Conservation (phyloP, 495 filamentous ascomycete genomes). For the Penicillium steckii region DNA sequence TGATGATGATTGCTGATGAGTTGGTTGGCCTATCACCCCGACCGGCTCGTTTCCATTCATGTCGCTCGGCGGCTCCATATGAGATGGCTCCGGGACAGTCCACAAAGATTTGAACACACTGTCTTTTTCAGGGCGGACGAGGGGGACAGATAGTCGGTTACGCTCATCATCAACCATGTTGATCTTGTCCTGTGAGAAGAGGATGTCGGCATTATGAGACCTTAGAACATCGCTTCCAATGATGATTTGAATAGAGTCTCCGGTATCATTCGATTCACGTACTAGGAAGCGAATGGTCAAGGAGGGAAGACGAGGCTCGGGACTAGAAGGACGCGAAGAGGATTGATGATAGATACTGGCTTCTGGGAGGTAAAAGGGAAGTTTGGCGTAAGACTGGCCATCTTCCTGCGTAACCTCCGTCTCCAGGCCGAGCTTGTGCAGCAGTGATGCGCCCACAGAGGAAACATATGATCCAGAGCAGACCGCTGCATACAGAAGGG, state of each 20-base stretch:
- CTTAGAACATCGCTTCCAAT: constrained; percentile 86
- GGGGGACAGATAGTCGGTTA: constrained; percentile 86
- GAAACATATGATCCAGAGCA: constrained; percentile 92
- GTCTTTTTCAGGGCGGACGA: constrained; percentile 91
- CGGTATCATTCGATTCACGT: constrained; percentile 48
- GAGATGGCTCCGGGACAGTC: constrained; percentile 47
- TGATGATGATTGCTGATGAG: constrained; percentile 16
- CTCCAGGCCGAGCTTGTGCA: constrained; percentile 68
- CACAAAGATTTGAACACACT: constrained; percentile 71
- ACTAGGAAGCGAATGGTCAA: constrained; percentile 78
- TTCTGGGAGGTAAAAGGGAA: constrained; percentile 86
- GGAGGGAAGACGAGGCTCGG: constrained; percentile 74
- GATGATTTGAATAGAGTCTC: constrained; percentile 70
- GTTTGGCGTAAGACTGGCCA: constrained; percentile 64
- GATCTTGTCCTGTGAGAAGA: constrained; percentile 88
- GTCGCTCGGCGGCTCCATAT: constrained; percentile 5
- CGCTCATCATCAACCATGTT: constrained; percentile 83
- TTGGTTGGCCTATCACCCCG: constrained; percentile 32
- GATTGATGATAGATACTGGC: constrained; percentile 74
- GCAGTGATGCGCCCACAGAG: constrained; percentile 66
- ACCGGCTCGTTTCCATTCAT: constrained; percentile 19
- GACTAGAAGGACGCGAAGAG: constrained; percentile 69
- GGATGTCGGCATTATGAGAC: constrained; percentile 82
- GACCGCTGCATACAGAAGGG: constrained; percentile 85
- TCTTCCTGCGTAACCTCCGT: constrained; percentile 65